Evolutionary conservation across 2,329 filamentous ascomycete genomes (phyloP).

Genomic region (Lecanosticta acicola): DNA sequence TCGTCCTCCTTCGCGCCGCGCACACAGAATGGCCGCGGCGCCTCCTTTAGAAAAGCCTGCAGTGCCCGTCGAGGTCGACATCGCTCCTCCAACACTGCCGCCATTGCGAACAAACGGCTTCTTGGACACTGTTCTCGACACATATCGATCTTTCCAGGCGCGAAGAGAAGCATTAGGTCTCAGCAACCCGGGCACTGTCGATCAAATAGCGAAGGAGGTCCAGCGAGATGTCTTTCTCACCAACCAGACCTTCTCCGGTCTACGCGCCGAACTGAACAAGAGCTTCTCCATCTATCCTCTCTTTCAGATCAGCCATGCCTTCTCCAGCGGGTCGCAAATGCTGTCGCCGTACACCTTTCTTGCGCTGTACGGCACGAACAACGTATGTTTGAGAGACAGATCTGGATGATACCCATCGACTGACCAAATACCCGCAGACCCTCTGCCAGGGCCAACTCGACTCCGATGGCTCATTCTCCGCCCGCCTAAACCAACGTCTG

Average conservation of each 20-base stretch:
- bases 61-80: slow-evolving; percentile 18
- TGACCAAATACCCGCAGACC: slow-evolving; percentile 51
- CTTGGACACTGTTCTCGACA: slow-evolving; percentile 48
- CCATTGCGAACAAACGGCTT: slow-evolving; percentile 25
- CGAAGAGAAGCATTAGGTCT: slow-evolving; percentile 83
- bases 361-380: slow-evolving; percentile 85
- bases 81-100: slow-evolving; percentile 11
- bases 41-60: slow-evolving; percentile 26
- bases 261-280: slow-evolving; percentile 95
- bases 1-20: not conserved
- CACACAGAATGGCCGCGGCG: slow-evolving; percentile 14
- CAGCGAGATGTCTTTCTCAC: slow-evolving; percentile 93
- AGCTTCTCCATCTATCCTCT: slow-evolving; percentile 87
- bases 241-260: slow-evolving; percentile 93
- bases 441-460: slow-evolving; percentile 95
- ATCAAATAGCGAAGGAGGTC: slow-evolving; percentile 84
- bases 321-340: slow-evolving; percentile 83
- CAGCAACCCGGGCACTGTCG: slow-evolving; percentile 85
- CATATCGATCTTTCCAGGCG: slow-evolving; percentile 74
- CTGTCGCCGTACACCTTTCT: slow-evolving; percentile 94
- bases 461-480: slow-evolving; percentile 80
- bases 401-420: slow-evolving; percentile 6
- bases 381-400: slow-evolving; percentile 49
- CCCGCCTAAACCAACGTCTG: slow-evolving; percentile 93
- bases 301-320: slow-evolving; percentile 96